Evolutionary conservation across 1,284 basidiomycete genomes (phyloP), one percentile per base, ranked within the genome.

Genomic region (Termitomyces sp.): DNA sequence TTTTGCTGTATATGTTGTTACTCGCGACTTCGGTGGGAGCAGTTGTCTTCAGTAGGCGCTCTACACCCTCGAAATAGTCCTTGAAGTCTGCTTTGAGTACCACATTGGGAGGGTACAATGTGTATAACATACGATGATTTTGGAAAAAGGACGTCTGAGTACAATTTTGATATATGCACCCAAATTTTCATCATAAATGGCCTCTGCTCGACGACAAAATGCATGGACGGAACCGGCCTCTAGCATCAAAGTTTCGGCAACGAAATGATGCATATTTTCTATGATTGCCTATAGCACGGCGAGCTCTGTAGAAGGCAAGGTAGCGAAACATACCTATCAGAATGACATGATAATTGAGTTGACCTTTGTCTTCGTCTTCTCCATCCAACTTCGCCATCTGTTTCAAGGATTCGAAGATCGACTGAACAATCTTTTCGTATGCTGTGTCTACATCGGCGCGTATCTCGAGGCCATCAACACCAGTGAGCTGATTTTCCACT

Each of bases 191-290:
- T 90, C 87, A 66, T 96, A 97, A 50, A 95, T 86, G 0, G 72
- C 75, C 66, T 92, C 85, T 0, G 93, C 95, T 50, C 83, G 81
- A 59, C 81, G 80, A 40, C 87, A 72, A 63, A 92, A 94, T 0
- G 74, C 72, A 7, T 73, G 72, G 4, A 95, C 80, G 1, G 88
- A 85, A 21, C 80, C 79, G 30, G 90, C 75, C 57, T 87, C 82
- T 58, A 86, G 72, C 57, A 81, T 81, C 0, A 82, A 79, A 26
- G 89, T 83, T 64, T 96, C 93, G 0, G 86, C 81, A 37, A 93
- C 81, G 64, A 97, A 95, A 65, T 91, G 86, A 61, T 94, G 89
- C 92, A 96, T 95, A 66, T 99, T 99, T 69, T 97, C 96, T 97
- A 28, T 18, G 49, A 34, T 28, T 40, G 3, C 7, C n/a, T 14